Percentiles rank a stretch among this genome's conserved stretches.
Evolutionary conservation across 2,329 filamentous ascomycete species (phyloP).

Genomic region (Colletotrichum filicis): DNA sequence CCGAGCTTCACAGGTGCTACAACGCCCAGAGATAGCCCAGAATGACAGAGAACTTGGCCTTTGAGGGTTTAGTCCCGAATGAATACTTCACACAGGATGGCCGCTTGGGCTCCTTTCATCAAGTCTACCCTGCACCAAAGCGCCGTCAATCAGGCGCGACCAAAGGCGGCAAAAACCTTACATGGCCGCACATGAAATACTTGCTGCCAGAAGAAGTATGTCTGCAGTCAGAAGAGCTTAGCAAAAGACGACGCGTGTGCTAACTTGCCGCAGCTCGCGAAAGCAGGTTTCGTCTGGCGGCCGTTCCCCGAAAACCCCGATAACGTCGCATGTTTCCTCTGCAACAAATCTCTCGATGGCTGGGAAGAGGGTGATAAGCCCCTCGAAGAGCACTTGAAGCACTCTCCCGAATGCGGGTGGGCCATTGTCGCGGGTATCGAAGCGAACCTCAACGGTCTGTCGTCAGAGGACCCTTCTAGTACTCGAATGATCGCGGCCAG

Average conservation of each 20-base stretch:
- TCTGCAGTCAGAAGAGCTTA: slow-evolving; percentile 11
- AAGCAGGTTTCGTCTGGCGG: slow-evolving; percentile 90
- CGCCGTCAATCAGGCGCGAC: slow-evolving; percentile 76
- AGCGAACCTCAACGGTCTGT: slow-evolving; percentile 69
- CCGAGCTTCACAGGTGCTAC: background rate
- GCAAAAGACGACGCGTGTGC: slow-evolving; percentile 19
- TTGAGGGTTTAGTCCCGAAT: slow-evolving; percentile 39
- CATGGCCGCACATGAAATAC: slow-evolving; percentile 80
- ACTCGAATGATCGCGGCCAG: slow-evolving; percentile 80
- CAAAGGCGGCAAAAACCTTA: slow-evolving; percentile 65
- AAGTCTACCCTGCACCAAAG: slow-evolving; percentile 70
- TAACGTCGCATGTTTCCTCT: slow-evolving; percentile 91
- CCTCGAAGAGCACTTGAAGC: slow-evolving; percentile 84
- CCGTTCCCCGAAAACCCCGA: slow-evolving; percentile 81
- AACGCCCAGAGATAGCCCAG: background rate
- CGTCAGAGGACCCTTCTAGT: slow-evolving; percentile 78
- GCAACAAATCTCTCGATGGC: slow-evolving; percentile 84
- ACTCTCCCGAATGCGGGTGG: slow-evolving; percentile 87
- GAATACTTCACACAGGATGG: slow-evolving; percentile 75
- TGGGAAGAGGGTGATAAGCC: slow-evolving; percentile 93
- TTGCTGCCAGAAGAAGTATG: slow-evolving; percentile 71
- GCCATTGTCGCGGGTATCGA: slow-evolving; percentile 77
- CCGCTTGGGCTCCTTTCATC: slow-evolving; percentile 84
- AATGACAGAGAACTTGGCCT: slow-evolving; percentile 25
- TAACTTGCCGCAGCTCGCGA: slow-evolving; percentile 73